Evolutionary conservation across 2,329 filamentous ascomycete genomes (phyloP).

Genomic region (Zymoseptoria brevis): DNA sequence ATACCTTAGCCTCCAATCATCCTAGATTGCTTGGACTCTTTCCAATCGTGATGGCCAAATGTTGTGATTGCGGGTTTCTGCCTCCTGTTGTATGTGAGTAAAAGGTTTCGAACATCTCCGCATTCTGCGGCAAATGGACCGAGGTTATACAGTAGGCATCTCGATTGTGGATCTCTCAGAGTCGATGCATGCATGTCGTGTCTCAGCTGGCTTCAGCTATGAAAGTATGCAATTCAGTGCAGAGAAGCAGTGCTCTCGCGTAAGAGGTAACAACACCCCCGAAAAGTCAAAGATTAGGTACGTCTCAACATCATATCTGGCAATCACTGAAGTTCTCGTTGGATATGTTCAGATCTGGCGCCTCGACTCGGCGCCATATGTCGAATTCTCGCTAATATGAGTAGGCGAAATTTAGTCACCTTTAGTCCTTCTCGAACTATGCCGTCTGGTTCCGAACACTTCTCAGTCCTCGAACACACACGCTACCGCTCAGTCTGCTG

Average conservation of each 20-base stretch:
- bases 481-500: not conserved
- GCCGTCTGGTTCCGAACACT: not conserved
- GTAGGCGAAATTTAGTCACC: not conserved
- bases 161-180: not conserved
- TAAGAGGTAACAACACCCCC: not conserved
- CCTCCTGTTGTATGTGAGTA: not conserved
- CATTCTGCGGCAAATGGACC: not conserved
- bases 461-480: not conserved
- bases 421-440: not conserved
- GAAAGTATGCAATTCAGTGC: not conserved
- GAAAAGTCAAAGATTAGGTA: not conserved
- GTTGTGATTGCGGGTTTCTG: not conserved
- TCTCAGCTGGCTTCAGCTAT: not conserved
- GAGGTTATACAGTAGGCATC: not conserved
- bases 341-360: not conserved
- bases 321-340: not conserved
- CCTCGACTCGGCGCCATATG: constrained; percentile 3
- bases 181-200: not conserved
- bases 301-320: not conserved
- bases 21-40: not conserved
- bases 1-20: not conserved
- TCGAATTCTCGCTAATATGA: not conserved
- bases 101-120: not conserved
- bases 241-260: not conserved
- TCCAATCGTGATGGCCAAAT: not conserved